phyloP scores from a whole-genome alignment of 345 rosid genomes.

The Sonneratia caseolaris region DNA sequence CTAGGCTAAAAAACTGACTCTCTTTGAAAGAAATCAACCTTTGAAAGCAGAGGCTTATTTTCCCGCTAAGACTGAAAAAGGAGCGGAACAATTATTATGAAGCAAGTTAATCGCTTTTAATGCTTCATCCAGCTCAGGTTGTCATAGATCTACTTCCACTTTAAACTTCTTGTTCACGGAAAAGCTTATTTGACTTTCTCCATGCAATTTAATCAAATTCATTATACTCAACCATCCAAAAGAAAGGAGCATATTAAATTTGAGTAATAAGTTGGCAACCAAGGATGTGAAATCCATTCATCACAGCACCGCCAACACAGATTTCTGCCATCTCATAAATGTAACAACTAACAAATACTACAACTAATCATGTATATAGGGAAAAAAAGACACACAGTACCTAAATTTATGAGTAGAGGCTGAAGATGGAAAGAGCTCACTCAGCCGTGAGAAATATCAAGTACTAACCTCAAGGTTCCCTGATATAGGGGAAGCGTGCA shows the following conservation, averaged over 20 bases:
- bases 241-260: neutral
- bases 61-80: too few relatives aligned
- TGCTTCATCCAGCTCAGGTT: neutral
- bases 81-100: neutral
- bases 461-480: constrained; percentile 86
- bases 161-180: too few relatives aligned
- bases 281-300: neutral
- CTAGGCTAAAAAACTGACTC: neutral
- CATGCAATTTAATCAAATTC: neutral
- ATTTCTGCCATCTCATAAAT: neutral
- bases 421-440: neutral
- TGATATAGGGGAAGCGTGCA: constrained; percentile 88
- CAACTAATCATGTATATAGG: neutral
- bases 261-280: neutral
- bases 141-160: neutral
- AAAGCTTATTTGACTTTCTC: neutral
- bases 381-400: neutral
- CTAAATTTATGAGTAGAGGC: neutral
- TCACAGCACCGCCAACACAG: neutral
- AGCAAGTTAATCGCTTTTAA: too few relatives aligned
- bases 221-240: too few relatives aligned
- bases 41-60: neutral
- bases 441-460: neutral
- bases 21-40: neutral
- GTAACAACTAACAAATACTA: neutral